Conservation (phyloP, 306 rosid species). For the Luffa aegyptiaca region DNA sequence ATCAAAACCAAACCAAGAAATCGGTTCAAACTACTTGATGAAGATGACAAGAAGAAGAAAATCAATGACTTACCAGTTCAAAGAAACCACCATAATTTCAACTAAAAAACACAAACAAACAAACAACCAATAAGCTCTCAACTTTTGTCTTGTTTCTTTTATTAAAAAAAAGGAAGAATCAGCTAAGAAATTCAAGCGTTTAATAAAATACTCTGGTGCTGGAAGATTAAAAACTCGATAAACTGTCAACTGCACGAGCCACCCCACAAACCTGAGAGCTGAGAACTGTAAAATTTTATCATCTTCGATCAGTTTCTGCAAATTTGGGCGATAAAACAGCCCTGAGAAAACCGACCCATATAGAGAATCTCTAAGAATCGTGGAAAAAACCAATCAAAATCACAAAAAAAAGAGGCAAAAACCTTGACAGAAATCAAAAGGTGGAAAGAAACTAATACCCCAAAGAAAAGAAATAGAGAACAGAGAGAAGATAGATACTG, state of each 20-base stretch:
- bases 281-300: background rate
- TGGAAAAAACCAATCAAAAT: background rate
- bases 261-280: constrained; percentile 13
- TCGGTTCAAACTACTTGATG: background rate
- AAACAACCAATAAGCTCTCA: background rate
- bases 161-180: background rate
- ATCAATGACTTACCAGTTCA: constrained; percentile 3
- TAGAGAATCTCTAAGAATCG: background rate
- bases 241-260: background rate
- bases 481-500: background rate
- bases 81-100: background rate
- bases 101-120: background rate
- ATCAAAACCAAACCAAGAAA: background rate
- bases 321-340: background rate
- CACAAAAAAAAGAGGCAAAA: background rate
- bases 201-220: background rate
- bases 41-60: background rate
- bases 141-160: background rate
- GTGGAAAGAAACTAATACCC: background rate
- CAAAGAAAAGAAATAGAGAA: background rate
- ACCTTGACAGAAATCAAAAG: background rate
- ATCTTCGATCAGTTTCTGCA: background rate
- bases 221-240: background rate
- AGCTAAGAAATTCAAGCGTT: background rate
- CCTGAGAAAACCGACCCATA: background rate